These are phyloP conservation scores for Ophiosphaerella herpotricha DNA, from an alignment of 2,329 filamentous ascomycete genomes.

Conservation along the genomic window DNA sequence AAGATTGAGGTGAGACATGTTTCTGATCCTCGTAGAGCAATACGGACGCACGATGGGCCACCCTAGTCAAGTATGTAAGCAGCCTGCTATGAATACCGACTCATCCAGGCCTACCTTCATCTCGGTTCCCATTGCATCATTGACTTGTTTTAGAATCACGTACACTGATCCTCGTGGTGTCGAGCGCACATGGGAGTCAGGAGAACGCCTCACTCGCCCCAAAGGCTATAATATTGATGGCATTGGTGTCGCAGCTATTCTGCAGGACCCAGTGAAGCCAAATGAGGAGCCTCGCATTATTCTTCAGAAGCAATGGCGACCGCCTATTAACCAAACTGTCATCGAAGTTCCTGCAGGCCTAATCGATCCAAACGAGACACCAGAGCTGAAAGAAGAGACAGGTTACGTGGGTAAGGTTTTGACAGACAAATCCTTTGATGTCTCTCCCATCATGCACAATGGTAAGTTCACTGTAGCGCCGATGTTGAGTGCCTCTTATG, in stretches of 20 bases:
- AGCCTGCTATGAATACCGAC: not conserved
- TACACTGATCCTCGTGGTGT: slow-evolving; percentile 68
- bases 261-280: slow-evolving; percentile 48
- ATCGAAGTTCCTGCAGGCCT: slow-evolving; percentile 68
- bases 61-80: slow-evolving; percentile 43
- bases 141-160: slow-evolving; percentile 37
- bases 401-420: slow-evolving; percentile 61
- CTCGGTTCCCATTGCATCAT: not conserved
- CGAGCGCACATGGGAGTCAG: slow-evolving; percentile 71
- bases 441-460: slow-evolving; percentile 51
- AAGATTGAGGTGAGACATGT: not conserved
- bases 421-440: slow-evolving; percentile 36
- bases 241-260: slow-evolving; percentile 73
- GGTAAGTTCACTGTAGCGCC: slow-evolving; percentile 31
- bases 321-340: slow-evolving; percentile 63
- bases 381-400: slow-evolving; percentile 66
- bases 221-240: slow-evolving; percentile 67
- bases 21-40: slow-evolving; percentile 36
- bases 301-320: slow-evolving; percentile 60
- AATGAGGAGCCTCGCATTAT: slow-evolving; percentile 40
- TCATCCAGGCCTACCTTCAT: not conserved
- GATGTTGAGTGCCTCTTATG: too few relatives aligned
- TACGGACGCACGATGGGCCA: slow-evolving; percentile 49
- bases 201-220: slow-evolving; percentile 71
- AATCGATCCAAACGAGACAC: slow-evolving; percentile 63